Conservation (phyloP, 1,284 basidiomycete species). For the Ceratobasidium sp. region DNA sequence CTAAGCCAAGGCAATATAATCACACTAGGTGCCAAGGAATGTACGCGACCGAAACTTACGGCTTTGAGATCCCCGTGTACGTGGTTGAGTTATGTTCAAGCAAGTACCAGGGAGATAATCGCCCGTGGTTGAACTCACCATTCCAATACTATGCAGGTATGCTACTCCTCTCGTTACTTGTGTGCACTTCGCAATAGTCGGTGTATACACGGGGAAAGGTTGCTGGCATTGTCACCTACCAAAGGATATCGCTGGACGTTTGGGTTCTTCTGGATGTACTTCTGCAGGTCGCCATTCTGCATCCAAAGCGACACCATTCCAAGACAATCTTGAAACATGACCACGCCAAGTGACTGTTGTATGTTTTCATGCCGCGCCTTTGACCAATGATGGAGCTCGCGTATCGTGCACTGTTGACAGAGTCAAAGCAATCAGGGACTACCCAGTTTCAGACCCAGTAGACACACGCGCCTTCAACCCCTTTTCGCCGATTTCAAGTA, state of each 20-base stretch:
- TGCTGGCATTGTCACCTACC: background rate
- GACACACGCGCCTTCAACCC: too few relatives aligned
- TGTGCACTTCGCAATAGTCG: background rate
- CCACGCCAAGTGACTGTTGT: background rate
- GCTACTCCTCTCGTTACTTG: background rate
- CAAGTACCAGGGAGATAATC: too few relatives aligned
- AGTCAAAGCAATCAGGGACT: too few relatives aligned
- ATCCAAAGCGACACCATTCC: constrained; percentile 1
- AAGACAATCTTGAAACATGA: background rate
- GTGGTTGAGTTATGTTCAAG: background rate
- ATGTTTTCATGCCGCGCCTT: background rate
- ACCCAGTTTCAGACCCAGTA: too few relatives aligned
- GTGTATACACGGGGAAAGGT: too few relatives aligned
- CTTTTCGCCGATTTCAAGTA: too few relatives aligned
- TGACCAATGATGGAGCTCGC: background rate
- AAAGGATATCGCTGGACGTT: background rate
- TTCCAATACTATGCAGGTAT: background rate
- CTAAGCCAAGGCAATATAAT: too few relatives aligned
- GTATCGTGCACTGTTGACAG: background rate
- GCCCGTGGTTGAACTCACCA: background rate
- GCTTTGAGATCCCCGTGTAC: constrained; percentile 8
- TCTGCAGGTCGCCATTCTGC: background rate
- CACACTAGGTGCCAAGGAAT: background rate
- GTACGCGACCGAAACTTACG: background rate
- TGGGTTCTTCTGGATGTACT: background rate